Conservation (phyloP, 2,329 filamentous ascomycete species). For the Colletotrichum lupini region DNA sequence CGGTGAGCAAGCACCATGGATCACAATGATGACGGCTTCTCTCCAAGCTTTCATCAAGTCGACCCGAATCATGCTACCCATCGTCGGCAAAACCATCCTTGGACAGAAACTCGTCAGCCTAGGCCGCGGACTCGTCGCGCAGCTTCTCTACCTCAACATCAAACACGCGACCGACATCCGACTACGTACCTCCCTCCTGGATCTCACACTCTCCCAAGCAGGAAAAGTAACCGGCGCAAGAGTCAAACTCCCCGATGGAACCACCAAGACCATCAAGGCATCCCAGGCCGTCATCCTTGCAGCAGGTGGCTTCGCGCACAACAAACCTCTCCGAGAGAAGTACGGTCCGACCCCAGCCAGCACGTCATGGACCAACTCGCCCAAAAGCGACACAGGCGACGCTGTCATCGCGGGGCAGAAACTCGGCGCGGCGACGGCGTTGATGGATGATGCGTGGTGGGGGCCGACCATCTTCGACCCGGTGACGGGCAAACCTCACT, state of each 20-base stretch:
- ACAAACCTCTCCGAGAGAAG: conserved; percentile 43
- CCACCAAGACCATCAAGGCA: conserved; percentile 39
- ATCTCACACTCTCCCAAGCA: conserved; percentile 27
- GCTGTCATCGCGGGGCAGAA: conserved; percentile 36
- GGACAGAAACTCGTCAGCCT: conserved; percentile 38
- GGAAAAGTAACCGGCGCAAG: conserved; percentile 40
- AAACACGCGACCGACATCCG: conserved; percentile 28
- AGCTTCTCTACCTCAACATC: conserved; percentile 38
- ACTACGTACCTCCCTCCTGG: conserved; percentile 17
- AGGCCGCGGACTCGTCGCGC: conserved; percentile 40
- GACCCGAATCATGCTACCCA: conserved; percentile 11
- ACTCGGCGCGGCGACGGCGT: conserved; percentile 41
- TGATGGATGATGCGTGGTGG: conserved; percentile 49
- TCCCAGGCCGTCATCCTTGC: conserved; percentile 45
- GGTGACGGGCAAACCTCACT: conserved; percentile 34
- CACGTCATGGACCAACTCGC: conserved; percentile 42
- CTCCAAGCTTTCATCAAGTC: background rate
- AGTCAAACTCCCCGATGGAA: conserved; percentile 35
- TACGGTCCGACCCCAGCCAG: conserved; percentile 37
- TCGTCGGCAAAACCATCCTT: conserved; percentile 19
- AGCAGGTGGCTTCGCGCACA: conserved; percentile 49
- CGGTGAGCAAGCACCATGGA: conserved; percentile 20
- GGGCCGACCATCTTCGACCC: conserved; percentile 46
- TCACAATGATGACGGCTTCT: conserved; percentile 4
- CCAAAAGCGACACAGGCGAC: conserved; percentile 42